A percentile compares a stretch with the other conserved stretches of the same genome.
Conservation (phyloP, 1,284 basidiomycete genomes). For the Marasmius fiardii region DNA sequence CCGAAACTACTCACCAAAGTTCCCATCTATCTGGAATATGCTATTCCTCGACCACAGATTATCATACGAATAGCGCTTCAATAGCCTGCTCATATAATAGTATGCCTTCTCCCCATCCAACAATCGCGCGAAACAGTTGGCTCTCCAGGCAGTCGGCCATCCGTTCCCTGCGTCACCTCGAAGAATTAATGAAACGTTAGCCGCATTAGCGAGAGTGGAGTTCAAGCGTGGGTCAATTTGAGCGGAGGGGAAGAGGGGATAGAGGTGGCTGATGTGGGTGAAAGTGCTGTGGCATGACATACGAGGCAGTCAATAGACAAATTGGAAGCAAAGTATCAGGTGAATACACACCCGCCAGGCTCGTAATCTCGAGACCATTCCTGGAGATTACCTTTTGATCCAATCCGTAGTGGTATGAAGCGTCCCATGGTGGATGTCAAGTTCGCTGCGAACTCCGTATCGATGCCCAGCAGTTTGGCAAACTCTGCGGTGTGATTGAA, state of each 20-base stretch:
- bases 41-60: constrained; percentile 15
- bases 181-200: constrained; percentile 13
- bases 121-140: constrained; percentile 13
- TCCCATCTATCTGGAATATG: constrained; percentile 15
- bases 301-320: too few species aligned
- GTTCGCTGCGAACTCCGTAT: constrained; percentile 13
- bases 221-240: constrained; percentile 19
- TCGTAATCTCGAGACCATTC: constrained; percentile 16
- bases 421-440: constrained; percentile 12
- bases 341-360: constrained; percentile 8
- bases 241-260: constrained; percentile 16
- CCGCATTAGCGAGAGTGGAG: constrained; percentile 14
- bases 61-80: constrained; percentile 12
- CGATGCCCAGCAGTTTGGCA: constrained; percentile 15
- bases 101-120: constrained; percentile 17
- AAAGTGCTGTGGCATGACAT: too few species aligned
- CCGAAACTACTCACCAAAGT: constrained; percentile 10
- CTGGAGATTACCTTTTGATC: constrained; percentile 17
- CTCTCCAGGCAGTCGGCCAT: constrained; percentile 19
- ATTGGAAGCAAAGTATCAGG: not conserved
- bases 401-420: constrained; percentile 17
- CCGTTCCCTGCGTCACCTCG: constrained; percentile 18
- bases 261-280: constrained; percentile 15
- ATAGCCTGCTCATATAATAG: constrained; percentile 14
- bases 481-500: constrained; percentile 17